Conservation (phyloP, 495 filamentous ascomycete species). For the Bombardia bombarda region DNA sequence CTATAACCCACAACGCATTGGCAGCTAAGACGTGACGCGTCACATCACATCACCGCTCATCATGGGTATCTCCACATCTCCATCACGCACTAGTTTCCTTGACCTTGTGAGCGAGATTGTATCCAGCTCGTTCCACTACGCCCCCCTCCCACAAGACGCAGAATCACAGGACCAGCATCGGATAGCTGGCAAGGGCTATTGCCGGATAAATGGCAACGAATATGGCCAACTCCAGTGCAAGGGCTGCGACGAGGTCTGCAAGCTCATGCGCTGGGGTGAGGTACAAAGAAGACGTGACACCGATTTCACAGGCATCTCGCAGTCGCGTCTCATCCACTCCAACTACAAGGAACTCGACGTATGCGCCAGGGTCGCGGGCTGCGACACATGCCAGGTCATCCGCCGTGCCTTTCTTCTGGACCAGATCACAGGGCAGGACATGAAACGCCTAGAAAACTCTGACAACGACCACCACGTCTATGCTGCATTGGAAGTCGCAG, state of each 20-base stretch:
- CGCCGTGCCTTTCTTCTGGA: slow-evolving; percentile 21
- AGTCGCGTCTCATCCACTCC: slow-evolving; percentile 14
- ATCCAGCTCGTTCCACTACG: too few relatives aligned
- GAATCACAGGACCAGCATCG: too few relatives aligned
- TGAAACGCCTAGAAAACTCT: slow-evolving; percentile 7
- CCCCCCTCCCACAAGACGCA: too few relatives aligned
- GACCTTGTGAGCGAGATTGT: too few relatives aligned
- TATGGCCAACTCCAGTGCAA: slow-evolving; percentile 18
- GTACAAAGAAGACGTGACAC: slow-evolving; percentile 12
- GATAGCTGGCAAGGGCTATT: slow-evolving; percentile 7
- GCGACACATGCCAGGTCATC: slow-evolving; percentile 19
- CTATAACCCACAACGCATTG: too few relatives aligned
- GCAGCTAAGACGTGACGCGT: too few relatives aligned
- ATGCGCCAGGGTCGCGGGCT: slow-evolving; percentile 14
- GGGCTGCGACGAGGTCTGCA: slow-evolving; percentile 16
- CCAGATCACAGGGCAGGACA: slow-evolving; percentile 18
- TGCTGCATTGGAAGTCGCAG: slow-evolving; percentile 9
- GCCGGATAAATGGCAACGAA: slow-evolving; percentile 12
- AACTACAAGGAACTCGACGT: slow-evolving; percentile 20
- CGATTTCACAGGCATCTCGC: slow-evolving; percentile 13
- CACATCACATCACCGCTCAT: too few relatives aligned
- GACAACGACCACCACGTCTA: slow-evolving; percentile 17
- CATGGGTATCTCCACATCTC: too few relatives aligned
- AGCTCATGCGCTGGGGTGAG: slow-evolving; percentile 24
- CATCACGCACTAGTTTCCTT: too few relatives aligned